These are phyloP conservation scores for Podaxis sp. DNA, from an alignment of 768 basidiomycete species.

Conservation along the genomic window DNA sequence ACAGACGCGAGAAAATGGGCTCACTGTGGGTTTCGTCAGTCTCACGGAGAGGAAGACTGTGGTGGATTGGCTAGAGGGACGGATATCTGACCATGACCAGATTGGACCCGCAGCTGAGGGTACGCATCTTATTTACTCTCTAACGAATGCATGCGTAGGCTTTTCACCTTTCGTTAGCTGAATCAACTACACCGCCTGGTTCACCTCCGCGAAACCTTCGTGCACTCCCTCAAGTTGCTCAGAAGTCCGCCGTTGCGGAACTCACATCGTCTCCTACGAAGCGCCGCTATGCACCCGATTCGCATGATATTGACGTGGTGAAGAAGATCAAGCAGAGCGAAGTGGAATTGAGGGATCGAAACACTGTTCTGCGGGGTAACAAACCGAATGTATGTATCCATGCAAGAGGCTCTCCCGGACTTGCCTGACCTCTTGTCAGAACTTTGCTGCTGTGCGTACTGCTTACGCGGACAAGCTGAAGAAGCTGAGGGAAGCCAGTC, in stretches of 20 bases:
- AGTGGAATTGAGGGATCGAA: conserved; percentile 81
- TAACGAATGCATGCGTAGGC: background rate
- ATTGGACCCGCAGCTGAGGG: conserved; percentile 41
- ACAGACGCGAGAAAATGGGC: conserved; percentile 72
- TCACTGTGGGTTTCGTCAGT: conserved; percentile 76
- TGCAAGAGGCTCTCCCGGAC: background rate
- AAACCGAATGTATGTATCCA: conserved; percentile 71
- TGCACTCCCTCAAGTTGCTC: conserved; percentile 28
- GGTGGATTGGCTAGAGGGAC: conserved; percentile 82
- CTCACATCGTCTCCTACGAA: conserved; percentile 56
- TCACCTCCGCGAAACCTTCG: conserved; percentile 35
- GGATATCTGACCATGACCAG: conserved; percentile 45
- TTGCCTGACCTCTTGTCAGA: conserved; percentile 43
- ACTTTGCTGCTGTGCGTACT: conserved; percentile 70
- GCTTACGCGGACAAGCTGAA: conserved; percentile 78
- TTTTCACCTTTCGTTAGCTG: background rate
- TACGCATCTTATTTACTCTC: conserved; percentile 30
- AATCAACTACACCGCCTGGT: conserved; percentile 54
- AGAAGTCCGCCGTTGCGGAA: conserved; percentile 28
- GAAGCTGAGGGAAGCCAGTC: conserved; percentile 67
- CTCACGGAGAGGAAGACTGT: conserved; percentile 86
- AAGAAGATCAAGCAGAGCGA: conserved; percentile 80
- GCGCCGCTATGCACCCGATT: conserved; percentile 76
- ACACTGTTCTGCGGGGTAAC: conserved; percentile 76
- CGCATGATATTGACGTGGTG: conserved; percentile 78